Percentiles rank a stretch among this genome's conserved stretches.
These are phyloP conservation scores for Cryptosporidium meleagridis DNA, from an alignment of 169 alveolate genomes.

Conservation along the genomic window DNA sequence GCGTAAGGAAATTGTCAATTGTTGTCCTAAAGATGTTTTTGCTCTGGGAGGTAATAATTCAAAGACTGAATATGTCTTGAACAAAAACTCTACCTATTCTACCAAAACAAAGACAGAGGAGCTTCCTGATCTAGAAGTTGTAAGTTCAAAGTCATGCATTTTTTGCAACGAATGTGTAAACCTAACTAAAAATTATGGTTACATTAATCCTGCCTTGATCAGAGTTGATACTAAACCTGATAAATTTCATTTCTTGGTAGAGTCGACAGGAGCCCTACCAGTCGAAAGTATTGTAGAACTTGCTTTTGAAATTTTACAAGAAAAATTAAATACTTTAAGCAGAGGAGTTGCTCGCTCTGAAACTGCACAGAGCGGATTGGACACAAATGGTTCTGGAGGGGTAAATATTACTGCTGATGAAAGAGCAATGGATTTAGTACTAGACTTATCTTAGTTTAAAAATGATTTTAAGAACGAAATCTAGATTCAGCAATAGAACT, in stretches of 20 bases:
- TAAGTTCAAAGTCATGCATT: conserved; percentile 82
- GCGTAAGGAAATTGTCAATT: conserved; percentile 85
- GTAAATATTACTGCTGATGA: conserved; percentile 66
- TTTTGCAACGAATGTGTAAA: conserved; percentile 90
- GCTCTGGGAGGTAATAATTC: conserved; percentile 78
- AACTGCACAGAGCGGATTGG: conserved; percentile 60
- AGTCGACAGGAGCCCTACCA: conserved; percentile 94
- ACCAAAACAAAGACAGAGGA: conserved; percentile 66
- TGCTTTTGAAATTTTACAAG: conserved; percentile 87
- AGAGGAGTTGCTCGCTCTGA: conserved; percentile 64
- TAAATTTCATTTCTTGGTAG: conserved; percentile 85
- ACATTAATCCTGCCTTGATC: conserved; percentile 67
- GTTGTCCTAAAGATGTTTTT: conserved; percentile 92
- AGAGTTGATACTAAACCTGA: conserved; percentile 80
- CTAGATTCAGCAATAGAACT: background rate
- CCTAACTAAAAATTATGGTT: conserved; percentile 56
- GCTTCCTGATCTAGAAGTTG: conserved; percentile 70
- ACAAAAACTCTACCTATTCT: conserved; percentile 57
- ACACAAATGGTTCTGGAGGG: conserved; percentile 22
- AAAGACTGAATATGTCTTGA: conserved; percentile 65
- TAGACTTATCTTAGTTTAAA: conserved; percentile 52
- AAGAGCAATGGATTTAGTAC: conserved; percentile 70
- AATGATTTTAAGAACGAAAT: background rate
- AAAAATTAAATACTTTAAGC: conserved; percentile 78
- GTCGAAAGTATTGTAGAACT: conserved; percentile 92